Evolutionary conservation across 1,284 basidiomycete genomes (phyloP), one percentile per base, ranked within the genome.

Genomic region (Ustilago lituana): DNA sequence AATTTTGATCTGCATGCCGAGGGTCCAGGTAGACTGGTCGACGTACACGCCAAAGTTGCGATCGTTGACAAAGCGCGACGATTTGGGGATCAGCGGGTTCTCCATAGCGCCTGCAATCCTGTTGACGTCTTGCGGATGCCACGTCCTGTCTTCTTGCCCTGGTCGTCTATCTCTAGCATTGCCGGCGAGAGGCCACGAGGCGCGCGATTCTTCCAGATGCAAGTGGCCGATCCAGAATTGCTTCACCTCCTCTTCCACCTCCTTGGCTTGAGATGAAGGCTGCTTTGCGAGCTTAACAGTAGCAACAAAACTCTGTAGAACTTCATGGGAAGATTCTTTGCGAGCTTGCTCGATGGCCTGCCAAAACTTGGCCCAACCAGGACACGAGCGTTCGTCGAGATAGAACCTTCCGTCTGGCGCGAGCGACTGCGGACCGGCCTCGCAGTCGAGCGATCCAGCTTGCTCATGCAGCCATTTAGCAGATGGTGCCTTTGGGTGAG

Each of bases 141-240:
- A 69, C 4, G 59, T 62, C 7, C 53, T n/a, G n/a, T 70, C 65
- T 12, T 72, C 41, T 8, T 50, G 66, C 26, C 61, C 62, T 0
- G 56, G 59, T 5, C 54, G 31, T 0, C 53, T 29, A 19, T 59
- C 60, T 3, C 66, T 48, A 11, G 57, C 61, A 23, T 70, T 71
- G 14, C 62, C 69, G 5, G 69, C 69, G 7, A 78, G 55, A 5
- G 76, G 76, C 76, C 76, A 78, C 2, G 47, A 60, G 0, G 72
- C 72, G 3, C 76, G 65, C 14, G 52, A 49, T 22, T 66, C 27
- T 6, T 51, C 31, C 10, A 73, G 48, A 29, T 53, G 49, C 29
- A 78, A 35, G 20, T 78, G 68, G 4, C 58, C 76, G 23, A 76
- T 51, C 76, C 76, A 78, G 54, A 69, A 78, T 4, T 54, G 59